Percentiles rank a stretch among this genome's conserved stretches.
Conservation (phyloP, 139 green algal species). For the Marvania coccoides region DNA sequence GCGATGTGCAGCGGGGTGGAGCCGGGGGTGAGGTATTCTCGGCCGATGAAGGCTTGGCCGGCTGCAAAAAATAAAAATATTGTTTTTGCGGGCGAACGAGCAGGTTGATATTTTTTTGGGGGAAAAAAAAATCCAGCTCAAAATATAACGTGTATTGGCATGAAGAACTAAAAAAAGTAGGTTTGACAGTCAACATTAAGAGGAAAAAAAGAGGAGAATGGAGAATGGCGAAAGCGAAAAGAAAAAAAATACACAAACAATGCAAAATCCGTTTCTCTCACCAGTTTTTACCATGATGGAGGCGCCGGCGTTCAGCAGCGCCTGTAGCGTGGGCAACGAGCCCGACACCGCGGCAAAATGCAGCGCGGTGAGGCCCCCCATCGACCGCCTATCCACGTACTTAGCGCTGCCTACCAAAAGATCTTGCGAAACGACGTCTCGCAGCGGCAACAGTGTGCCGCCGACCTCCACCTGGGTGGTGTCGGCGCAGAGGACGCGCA, state of each 20-base stretch:
- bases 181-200: too few relatives aligned
- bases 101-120: too few relatives aligned
- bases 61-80: too few relatives aligned
- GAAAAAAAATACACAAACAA: too few relatives aligned
- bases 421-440: constrained; percentile 30
- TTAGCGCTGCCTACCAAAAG: constrained; percentile 20
- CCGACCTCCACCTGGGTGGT: constrained; percentile 10
- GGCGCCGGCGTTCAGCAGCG: constrained; percentile 35
- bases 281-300: constrained; percentile 46
- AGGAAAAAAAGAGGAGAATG: too few relatives aligned
- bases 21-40: constrained; percentile 30
- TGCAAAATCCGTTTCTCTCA: not conserved
- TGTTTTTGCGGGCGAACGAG: too few relatives aligned
- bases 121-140: too few relatives aligned
- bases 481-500: constrained; percentile 30
- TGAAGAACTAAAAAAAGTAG: too few relatives aligned
- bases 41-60: constrained; percentile 25
- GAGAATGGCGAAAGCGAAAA: too few relatives aligned
- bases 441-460: constrained; percentile 16
- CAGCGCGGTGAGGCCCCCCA: constrained; percentile 43
- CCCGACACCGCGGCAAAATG: constrained; percentile 41
- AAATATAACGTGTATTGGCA: too few relatives aligned
- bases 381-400: constrained; percentile 42
- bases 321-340: constrained; percentile 29
- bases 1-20: constrained; percentile 48